Percentiles rank a stretch among this genome's conserved stretches.
These are phyloP conservation scores for Orbilia brochopaga DNA, from an alignment of 2,329 filamentous ascomycete species.

Conservation along the genomic window DNA sequence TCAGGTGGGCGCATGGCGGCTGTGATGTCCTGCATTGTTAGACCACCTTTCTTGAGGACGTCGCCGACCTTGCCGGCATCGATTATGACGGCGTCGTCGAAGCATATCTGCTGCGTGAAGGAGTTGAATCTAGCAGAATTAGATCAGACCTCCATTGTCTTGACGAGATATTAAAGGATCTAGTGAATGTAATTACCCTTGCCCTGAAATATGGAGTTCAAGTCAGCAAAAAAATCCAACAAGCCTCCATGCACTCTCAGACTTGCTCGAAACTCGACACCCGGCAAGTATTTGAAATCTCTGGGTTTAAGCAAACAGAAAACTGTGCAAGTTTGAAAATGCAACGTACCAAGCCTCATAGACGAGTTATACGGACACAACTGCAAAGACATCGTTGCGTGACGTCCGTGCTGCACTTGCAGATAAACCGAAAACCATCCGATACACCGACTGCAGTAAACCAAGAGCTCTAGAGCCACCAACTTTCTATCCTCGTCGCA, in stretches of 20 bases:
- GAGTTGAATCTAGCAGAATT: conserved; percentile 57
- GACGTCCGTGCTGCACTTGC: neutral
- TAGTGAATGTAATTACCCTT: conserved; percentile 36
- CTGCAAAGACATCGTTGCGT: neutral
- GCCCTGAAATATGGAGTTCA: conserved; percentile 16
- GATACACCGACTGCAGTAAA: neutral
- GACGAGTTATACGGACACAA: conserved; percentile 57
- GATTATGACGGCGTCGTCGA: conserved; percentile 58
- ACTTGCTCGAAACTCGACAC: no score
- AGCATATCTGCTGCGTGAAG: conserved; percentile 58
- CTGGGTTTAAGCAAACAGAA: neutral
- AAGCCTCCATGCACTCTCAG: no score
- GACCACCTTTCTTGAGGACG: conserved; percentile 36
- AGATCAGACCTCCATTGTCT: neutral
- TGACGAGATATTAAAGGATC: neutral
- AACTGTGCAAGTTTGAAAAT: conserved; percentile 14
- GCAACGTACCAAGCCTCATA: conserved; percentile 57
- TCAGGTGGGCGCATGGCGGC: conserved; percentile 39
- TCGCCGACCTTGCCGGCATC: conserved; percentile 41
- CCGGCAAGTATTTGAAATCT: no score
- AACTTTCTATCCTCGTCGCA: no score
- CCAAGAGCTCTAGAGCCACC: conserved; percentile 1
- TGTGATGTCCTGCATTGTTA: conserved; percentile 36
- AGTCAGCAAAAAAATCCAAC: neutral
- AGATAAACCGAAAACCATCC: conserved; percentile 5